Evolutionary conservation across 345 rosid genomes (phyloP).

Genomic region (Cardamine resedifolia): DNA sequence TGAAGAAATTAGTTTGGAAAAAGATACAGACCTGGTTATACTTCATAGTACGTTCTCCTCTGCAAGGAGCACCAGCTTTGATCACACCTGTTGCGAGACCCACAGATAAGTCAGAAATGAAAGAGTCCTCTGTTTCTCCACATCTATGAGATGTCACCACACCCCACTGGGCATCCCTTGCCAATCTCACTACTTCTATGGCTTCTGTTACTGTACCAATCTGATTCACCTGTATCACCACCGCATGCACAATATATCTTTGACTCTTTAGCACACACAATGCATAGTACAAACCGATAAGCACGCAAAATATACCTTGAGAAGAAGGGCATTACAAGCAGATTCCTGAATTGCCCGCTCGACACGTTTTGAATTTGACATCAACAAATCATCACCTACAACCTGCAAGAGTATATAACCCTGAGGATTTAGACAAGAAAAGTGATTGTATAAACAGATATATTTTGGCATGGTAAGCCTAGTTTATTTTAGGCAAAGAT

Average conservation of each 20-base stretch:
- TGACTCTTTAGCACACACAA: neutral
- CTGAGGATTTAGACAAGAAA: slow-evolving; percentile 9
- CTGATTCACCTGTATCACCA: slow-evolving; percentile 71
- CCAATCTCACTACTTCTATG: slow-evolving; percentile 87
- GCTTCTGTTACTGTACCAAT: slow-evolving; percentile 97
- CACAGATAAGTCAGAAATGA: slow-evolving; percentile 87
- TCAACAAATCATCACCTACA: slow-evolving; percentile 82
- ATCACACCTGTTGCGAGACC: slow-evolving; percentile 83
- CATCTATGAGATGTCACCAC: slow-evolving; percentile 84
- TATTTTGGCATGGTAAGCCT: neutral
- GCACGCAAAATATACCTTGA: slow-evolving; percentile 55
- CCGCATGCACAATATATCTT: neutral
- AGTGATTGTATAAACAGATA: neutral
- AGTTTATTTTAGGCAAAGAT: neutral
- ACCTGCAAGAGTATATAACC: slow-evolving; percentile 54
- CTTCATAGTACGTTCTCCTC: slow-evolving; percentile 91
- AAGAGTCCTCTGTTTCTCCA: slow-evolving; percentile 94
- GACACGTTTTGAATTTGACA: slow-evolving; percentile 83
- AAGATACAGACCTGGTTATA: slow-evolving; percentile 76
- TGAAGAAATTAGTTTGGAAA: neutral
- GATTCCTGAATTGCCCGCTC: slow-evolving; percentile 79
- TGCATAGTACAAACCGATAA: neutral
- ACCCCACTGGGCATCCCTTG: slow-evolving; percentile 93
- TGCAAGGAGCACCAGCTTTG: slow-evolving; percentile 97
- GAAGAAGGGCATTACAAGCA: slow-evolving; percentile 89